Evolutionary conservation across 2,329 filamentous ascomycete species (phyloP).

Genomic region (Botrytis cinerea): DNA sequence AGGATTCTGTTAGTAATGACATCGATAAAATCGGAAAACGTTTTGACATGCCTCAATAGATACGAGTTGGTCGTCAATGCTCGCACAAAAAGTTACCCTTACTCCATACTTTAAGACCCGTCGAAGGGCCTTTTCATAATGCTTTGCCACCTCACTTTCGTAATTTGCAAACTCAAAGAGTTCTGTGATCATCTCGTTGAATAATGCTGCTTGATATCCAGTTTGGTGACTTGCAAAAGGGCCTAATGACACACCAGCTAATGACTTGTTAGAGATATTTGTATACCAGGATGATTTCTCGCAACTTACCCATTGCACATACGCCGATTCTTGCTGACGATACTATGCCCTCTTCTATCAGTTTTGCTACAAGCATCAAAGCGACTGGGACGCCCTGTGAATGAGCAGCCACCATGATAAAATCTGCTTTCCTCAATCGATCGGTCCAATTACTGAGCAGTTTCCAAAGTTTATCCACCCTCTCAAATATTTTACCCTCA

Average conservation of each 20-base stretch:
- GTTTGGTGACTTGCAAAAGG: conserved; percentile 63
- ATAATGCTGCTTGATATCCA: conserved; percentile 49
- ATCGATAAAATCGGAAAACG: not conserved
- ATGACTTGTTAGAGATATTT: conserved; percentile 33
- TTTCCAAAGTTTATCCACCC: conserved; percentile 92
- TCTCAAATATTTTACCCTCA: conserved; percentile 86
- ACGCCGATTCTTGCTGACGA: conserved; percentile 76
- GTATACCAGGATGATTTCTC: not conserved
- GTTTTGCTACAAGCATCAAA: conserved; percentile 87
- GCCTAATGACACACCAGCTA: conserved; percentile 90
- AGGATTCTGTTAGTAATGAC: conserved; percentile 32
- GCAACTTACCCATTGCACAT: conserved; percentile 66
- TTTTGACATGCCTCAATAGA: conserved; percentile 72
- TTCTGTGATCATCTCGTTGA: conserved; percentile 89
- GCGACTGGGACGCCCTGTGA: conserved; percentile 94
- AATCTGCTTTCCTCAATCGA: conserved; percentile 81
- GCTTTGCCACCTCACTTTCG: conserved; percentile 76
- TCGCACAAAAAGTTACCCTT: conserved; percentile 84
- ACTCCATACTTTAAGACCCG: conserved; percentile 76
- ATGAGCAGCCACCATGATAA: conserved; percentile 90
- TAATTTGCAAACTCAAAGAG: conserved; percentile 90
- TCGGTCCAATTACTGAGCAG: conserved; percentile 93
- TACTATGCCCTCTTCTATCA: conserved; percentile 87
- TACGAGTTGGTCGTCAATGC: conserved; percentile 95
- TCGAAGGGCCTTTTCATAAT: conserved; percentile 76